These are phyloP conservation scores for Candida caryicola DNA, from an alignment of 805 yeast genomes.

Conservation along the genomic window DNA sequence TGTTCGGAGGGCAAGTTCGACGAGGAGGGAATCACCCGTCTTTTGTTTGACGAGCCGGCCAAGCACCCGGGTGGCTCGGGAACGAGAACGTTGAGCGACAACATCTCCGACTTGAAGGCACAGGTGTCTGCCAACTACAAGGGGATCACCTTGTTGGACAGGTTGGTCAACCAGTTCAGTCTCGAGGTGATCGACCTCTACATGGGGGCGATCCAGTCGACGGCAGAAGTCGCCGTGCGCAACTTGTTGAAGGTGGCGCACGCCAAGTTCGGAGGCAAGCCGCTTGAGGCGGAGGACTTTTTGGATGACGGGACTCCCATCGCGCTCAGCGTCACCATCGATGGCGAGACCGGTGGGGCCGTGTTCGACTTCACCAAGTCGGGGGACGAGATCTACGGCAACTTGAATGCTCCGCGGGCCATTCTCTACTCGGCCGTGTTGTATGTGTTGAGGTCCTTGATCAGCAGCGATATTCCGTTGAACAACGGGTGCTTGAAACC, in stretches of 20 bases:
- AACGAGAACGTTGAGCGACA: conserved; percentile 78
- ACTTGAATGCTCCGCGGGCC: conserved; percentile 89
- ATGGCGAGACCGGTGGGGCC: conserved; percentile 53
- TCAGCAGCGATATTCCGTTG: conserved; percentile 83
- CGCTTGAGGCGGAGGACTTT: conserved; percentile 54
- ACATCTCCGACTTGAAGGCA: conserved; percentile 58
- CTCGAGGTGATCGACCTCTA: conserved; percentile 59
- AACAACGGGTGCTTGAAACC: conserved; percentile 92
- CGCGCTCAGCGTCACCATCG: conserved; percentile 49
- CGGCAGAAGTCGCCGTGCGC: conserved; percentile 73
- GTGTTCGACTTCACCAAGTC: conserved; percentile 84
- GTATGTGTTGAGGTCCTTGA: conserved; percentile 81
- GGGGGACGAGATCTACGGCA: conserved; percentile 83
- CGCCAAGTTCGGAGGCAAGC: conserved; percentile 38
- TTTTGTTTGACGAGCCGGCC: conserved; percentile 73
- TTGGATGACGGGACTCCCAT: conserved; percentile 84
- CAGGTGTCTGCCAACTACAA: conserved; percentile 79
- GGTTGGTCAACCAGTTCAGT: conserved; percentile 62
- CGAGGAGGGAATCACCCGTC: conserved; percentile 60
- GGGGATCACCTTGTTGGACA: conserved; percentile 66
- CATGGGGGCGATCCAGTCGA: conserved; percentile 78
- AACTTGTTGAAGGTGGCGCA: conserved; percentile 30
- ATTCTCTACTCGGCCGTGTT: conserved; percentile 86
- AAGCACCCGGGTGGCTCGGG: conserved; percentile 86
- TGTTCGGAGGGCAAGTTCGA: conserved; percentile 71